Evolutionary conservation across 179 eudicot species (phyloP).

Genomic region (Sideroxylon spinosum): DNA sequence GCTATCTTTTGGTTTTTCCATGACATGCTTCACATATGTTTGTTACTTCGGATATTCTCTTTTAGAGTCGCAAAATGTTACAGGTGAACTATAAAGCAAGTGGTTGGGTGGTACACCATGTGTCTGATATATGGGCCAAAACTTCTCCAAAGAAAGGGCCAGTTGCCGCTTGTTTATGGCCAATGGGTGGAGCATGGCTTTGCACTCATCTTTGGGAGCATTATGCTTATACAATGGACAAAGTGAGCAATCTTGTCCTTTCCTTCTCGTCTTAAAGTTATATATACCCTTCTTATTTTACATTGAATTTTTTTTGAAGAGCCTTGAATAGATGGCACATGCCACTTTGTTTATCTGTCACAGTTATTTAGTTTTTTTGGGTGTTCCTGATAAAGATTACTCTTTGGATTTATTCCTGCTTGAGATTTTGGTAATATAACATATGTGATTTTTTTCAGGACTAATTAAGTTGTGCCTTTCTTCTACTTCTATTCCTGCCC

Average conservation of each 20-base stretch:
- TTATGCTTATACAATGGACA: constrained; percentile 67
- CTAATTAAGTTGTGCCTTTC: not conserved
- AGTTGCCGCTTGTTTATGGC: constrained; percentile 85
- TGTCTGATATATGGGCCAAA: constrained; percentile 86
- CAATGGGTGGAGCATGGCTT: constrained; percentile 96
- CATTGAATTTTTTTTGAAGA: not conserved
- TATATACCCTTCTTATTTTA: not conserved
- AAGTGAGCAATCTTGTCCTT: constrained; percentile 27
- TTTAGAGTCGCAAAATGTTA: constrained; percentile 28
- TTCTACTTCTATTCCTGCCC: not conserved
- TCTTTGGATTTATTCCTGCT: not conserved
- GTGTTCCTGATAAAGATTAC: constrained; percentile 2
- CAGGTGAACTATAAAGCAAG: constrained; percentile 67
- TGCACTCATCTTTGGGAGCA: constrained; percentile 94
- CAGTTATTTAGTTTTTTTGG: not conserved
- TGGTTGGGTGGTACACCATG: constrained; percentile 84
- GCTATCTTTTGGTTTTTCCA: not conserved
- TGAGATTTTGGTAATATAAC: not conserved
- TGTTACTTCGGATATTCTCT: constrained; percentile 8
- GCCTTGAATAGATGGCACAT: not conserved
- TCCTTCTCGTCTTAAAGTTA: constrained; percentile 1
- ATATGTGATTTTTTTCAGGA: not conserved
- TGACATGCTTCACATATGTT: not conserved
- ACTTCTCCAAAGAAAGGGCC: constrained; percentile 64
- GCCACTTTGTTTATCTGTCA: not conserved